Base-by-base conservation (phyloP, 1,139 yeast species). In the Candida pseudoviswanathii region DNA sequence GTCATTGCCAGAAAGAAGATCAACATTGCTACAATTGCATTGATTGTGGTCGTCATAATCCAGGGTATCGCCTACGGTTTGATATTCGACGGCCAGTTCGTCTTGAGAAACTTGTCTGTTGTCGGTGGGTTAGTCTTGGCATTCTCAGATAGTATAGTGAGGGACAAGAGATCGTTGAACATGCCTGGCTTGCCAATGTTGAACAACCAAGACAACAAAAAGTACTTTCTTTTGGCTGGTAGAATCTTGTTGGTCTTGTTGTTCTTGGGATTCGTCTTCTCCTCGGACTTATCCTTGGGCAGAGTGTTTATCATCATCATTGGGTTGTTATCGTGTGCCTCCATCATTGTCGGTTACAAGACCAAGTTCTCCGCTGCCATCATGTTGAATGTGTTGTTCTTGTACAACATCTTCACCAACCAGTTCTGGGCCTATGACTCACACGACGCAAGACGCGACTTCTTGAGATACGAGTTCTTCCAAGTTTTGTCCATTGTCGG, bases 401-500 rank as follows among this genome's bases (percentile, higher is more conserved):
- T 86, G 57, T 91, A 89, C 75, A 92, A 94, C 70, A 68, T 90
- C 51, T 71, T 86, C 45, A 83, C 86, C 55, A 94, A 94, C 74
- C 92, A 91, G 62, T 94, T 91, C 77, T 94, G 99, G 99, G 75
- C 82, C 50, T 85, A 83, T 65, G 79, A 81, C 44, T 67, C 83
- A 46, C 80, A 78, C 54, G 90, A 87, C 62, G 84, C 95, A 31
- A 83, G 86, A 69, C 84, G 97, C 63, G 99, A 94, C 71, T 89
- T 86, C 69, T 75, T 91, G 67, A 89, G 90, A 67, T 94, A 92
- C 68, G 98, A 91, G 67, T 90, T 89, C 68, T 94, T 89, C 80
- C 99, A 94, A 73, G 90, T 96, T 41, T 78, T 94, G 64, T 87
- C 96, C 52, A 94, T 94, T 66, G 94, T 94, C 51, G 99, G 99